Percentiles rank a stretch among this genome's conserved stretches.
Evolutionary conservation across 345 rosid genomes (phyloP).

Genomic region (Psidium guajava): DNA sequence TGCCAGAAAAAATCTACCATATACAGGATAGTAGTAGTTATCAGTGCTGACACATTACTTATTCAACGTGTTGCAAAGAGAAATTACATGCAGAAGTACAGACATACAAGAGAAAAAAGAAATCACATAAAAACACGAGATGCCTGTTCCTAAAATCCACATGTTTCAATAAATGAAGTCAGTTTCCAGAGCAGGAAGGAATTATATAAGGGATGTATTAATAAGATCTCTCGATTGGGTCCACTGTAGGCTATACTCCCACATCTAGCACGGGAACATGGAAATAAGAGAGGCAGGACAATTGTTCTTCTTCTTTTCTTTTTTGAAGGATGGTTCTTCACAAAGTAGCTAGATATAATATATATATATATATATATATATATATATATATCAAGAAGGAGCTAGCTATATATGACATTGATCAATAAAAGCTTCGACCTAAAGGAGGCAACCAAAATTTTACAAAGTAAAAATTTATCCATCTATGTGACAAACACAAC

Average conservation of each 20-base stretch:
- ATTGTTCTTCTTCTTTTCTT: too few relatives aligned
- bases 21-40: not conserved
- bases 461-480: not conserved
- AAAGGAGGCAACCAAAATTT: not conserved
- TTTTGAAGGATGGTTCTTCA: not conserved
- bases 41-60: not conserved
- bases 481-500: not conserved
- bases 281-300: not conserved
- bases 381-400: not conserved
- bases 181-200: not conserved
- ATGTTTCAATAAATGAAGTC: not conserved
- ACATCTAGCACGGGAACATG: not conserved
- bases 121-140: not conserved
- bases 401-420: not conserved
- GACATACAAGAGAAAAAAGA: not conserved
- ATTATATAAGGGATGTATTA: not conserved
- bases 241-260: not conserved
- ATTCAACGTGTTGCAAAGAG: not conserved
- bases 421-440: not conserved
- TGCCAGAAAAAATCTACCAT: conserved; percentile 37
- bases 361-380: not conserved
- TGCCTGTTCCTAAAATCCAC: not conserved
- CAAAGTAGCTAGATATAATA: not conserved
- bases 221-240: not conserved
- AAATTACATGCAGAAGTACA: not conserved